Evolutionary conservation across 2,329 filamentous ascomycete species (phyloP), one percentile per base, ranked within the genome.

Genomic region (Talaromyces sp.): DNA sequence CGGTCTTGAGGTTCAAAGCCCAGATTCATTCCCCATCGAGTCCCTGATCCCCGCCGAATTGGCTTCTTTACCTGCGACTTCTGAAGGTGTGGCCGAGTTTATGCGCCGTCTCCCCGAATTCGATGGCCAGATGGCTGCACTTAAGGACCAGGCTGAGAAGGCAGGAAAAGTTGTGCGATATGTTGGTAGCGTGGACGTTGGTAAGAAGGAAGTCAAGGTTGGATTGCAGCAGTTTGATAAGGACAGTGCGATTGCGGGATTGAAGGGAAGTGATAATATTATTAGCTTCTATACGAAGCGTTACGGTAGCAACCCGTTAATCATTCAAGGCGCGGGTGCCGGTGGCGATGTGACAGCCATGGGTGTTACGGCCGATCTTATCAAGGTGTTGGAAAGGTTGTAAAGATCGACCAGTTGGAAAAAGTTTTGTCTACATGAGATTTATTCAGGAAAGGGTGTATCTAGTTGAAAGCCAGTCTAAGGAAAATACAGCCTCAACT

Each of bases 221-320:
- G 93, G 94, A 2, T 77, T 99, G 63, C 88, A 97, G 81, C 89
- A 88, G 76, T 92, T 91, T 66, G 91, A 96, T 64, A 85, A 84
- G 66, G 89, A 88, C 61, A 91, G 95, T 70, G 89, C 94, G 11
- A 97, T 99, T 76, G 94, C 94, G 13, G 88, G 89, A 50, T 81
- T 99, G 59, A 96, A 96, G 82, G 94, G 94, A 36, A 97, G 92
- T 74, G 94, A 97, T 73, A 99, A 99, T 79, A 96, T 99, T 72
- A 96, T 99, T 71, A 96, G 88, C 80, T 97, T 99, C 80, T 96
- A 97, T 77, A 99, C 94, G 5, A 89, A 95, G 81, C 84, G 94
- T 67, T 99, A 99, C 71, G 91, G 91, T 59, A 83, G 80, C 70
- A 95, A 93, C 75, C 92, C 94, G 43, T 80, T 99, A 62, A 96